Conservation (phyloP, 2,329 filamentous ascomycete species). For the Nemania serpens region DNA sequence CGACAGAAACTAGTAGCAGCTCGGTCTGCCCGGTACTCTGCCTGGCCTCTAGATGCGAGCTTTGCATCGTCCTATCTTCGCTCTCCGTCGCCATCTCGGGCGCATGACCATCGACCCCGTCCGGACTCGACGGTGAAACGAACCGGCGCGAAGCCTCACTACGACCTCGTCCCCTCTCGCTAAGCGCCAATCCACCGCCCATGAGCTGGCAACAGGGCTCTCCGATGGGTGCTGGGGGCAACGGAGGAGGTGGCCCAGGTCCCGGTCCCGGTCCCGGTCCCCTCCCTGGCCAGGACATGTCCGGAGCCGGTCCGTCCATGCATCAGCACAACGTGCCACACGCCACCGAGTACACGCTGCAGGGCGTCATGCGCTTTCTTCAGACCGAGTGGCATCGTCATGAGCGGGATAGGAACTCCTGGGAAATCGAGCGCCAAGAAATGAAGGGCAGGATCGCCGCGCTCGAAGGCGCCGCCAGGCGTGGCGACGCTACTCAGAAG, state of each 20-base stretch:
- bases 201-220: slow-evolving; percentile 47
- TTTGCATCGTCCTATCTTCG: slow-evolving; percentile 4
- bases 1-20: too few species aligned
- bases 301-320: slow-evolving; percentile 43
- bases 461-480: slow-evolving; percentile 85
- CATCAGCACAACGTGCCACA: slow-evolving; percentile 55
- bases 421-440: slow-evolving; percentile 98
- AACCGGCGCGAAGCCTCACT: slow-evolving; percentile 28
- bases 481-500: slow-evolving; percentile 86
- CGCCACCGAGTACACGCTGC: slow-evolving; percentile 66
- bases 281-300: slow-evolving; percentile 48
- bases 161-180: slow-evolving; percentile 21
- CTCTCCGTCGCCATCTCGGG: slow-evolving; percentile 16
- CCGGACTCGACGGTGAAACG: slow-evolving; percentile 36
- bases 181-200: slow-evolving; percentile 8
- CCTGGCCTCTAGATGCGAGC: slow-evolving; percentile 7
- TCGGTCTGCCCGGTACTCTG: neutral
- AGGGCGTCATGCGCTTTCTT: slow-evolving; percentile 96
- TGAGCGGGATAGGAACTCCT: slow-evolving; percentile 94
- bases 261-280: slow-evolving; percentile 50
- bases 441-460: slow-evolving; percentile 98
- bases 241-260: slow-evolving; percentile 46
- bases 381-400: slow-evolving; percentile 99
- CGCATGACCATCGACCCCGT: slow-evolving; percentile 33
- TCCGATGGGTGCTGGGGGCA: slow-evolving; percentile 47